These are phyloP conservation scores for Penicillium sp. DNA, from an alignment of 2,329 filamentous ascomycete species.

Conservation along the genomic window DNA sequence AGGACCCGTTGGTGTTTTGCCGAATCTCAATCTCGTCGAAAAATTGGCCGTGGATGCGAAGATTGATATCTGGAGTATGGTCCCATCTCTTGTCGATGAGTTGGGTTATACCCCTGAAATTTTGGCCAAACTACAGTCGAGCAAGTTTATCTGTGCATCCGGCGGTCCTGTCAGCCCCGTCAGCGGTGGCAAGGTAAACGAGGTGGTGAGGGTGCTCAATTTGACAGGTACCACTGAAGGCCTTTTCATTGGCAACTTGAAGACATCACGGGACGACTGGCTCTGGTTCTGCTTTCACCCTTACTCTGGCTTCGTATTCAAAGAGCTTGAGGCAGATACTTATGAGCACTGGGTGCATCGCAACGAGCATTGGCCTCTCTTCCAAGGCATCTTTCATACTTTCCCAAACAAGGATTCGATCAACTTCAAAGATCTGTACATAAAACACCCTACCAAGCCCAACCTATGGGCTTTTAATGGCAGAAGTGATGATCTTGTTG, in stretches of 20 bases:
- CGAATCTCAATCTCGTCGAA: not conserved
- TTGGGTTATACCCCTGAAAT: not conserved
- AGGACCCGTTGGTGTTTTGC: not conserved
- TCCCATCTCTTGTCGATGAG: not conserved
- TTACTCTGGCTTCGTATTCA: not conserved
- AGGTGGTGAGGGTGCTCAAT: not conserved
- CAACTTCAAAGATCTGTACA: not conserved
- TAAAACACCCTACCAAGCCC: not conserved
- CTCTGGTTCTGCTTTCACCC: not conserved
- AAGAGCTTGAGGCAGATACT: not conserved
- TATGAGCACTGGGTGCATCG: not conserved
- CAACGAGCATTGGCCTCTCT: not conserved
- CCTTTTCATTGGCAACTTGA: not conserved
- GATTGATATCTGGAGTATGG: not conserved
- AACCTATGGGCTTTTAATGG: not conserved
- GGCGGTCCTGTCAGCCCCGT: not conserved
- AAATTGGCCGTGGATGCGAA: not conserved
- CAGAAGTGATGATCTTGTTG: not conserved
- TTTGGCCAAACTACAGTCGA: not conserved
- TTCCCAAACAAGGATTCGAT: not conserved
- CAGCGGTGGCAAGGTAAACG: not conserved
- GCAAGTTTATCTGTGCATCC: not conserved
- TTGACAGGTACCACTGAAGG: not conserved
- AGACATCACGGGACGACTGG: not conserved
- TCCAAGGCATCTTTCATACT: not conserved